phyloP scores from a whole-genome alignment of 495 filamentous ascomycete species.

The Aspergillus diversus region DNA sequence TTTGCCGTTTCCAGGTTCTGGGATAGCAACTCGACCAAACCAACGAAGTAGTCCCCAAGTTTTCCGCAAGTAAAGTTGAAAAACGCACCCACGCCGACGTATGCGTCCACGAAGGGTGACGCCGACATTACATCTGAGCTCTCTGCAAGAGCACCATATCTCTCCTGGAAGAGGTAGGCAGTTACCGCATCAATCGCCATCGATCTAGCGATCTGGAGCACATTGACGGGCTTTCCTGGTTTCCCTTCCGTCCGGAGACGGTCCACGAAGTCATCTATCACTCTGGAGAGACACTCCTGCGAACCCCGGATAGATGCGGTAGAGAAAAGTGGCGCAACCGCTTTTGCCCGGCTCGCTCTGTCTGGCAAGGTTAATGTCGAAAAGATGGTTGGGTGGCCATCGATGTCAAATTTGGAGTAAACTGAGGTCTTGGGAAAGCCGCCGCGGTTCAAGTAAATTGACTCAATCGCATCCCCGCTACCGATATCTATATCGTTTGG shows the following conservation, averaged over 20 bases:
- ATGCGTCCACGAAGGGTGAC: conserved; percentile 46
- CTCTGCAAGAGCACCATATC: conserved; percentile 46
- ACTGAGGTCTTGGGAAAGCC: conserved; percentile 51
- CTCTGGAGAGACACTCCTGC: conserved; percentile 30
- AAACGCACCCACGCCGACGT: conserved; percentile 53
- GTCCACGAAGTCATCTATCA: conserved; percentile 43
- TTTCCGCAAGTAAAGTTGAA: conserved; percentile 44
- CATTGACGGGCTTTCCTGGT: conserved; percentile 40
- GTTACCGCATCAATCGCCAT: conserved; percentile 52
- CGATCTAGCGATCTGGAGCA: conserved; percentile 45
- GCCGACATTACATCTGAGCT: conserved; percentile 33
- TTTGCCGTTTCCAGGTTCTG: conserved; percentile 30
- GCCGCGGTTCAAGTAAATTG: conserved; percentile 49
- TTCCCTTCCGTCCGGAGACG: conserved; percentile 34
- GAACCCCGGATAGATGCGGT: conserved; percentile 41
- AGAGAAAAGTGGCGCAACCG: conserved; percentile 52
- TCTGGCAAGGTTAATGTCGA: conserved; percentile 43
- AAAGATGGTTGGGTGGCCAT: conserved; percentile 55
- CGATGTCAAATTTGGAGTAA: conserved; percentile 58
- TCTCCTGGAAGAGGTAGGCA: conserved; percentile 48
- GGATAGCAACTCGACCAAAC: conserved; percentile 28
- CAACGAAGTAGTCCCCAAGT: conserved; percentile 41
- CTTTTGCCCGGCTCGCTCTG: conserved; percentile 48
- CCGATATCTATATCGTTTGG: conserved; percentile 53
- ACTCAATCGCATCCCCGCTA: conserved; percentile 44